Evolutionary conservation across 1,139 yeast genomes (phyloP), one percentile per base, ranked within the genome.

Genomic region (Suhomyces bribrorum): DNA sequence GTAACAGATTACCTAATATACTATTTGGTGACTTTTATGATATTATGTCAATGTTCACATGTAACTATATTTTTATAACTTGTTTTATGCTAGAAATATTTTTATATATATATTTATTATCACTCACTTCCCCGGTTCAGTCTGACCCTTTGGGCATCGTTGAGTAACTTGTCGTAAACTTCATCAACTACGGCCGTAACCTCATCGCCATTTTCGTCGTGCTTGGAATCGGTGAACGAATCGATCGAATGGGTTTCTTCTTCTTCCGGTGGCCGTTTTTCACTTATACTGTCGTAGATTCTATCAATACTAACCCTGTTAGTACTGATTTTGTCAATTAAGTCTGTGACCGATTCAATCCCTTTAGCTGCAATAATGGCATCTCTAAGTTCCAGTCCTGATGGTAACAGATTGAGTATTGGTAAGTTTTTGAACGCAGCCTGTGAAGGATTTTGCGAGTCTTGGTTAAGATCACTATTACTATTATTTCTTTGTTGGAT

Each of bases 311-410:
- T 74, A 15, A 77, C 66, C 25, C 78, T 55, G 41, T 79, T 71
- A 37, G 62, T 66, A 51, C 77, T 79, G 37, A 86, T 83, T 49
- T 78, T 82, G 38, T 75, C 79, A 52, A 87, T 83, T 50, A 86
- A 71, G 43, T 84, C 88, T 11, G 76, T 74, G 5, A 86, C 86
- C 14, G 85, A 77, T 44, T 81, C 82, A 38, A 84, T 78, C 40
- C 94, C 94, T 53, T 85, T 85, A 3, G 90, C 90, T 40, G 79
- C 78, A 37, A 85, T 80, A 31, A 85, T 82, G 0, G 92, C 89
- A 44, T 83, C 86, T 43, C 95, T 69, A 28, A 86, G 65, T 54
- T 85, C 89, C 3, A 82, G 73, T 14, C 95, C 95, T 0, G 90
- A 79, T 1, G 90, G 90, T 36, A 84, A 67, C 35, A 66, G 66